Percentiles rank a stretch among this genome's conserved stretches.
phyloP scores from a whole-genome alignment of 352 stramenopile genomes.

The Phytophthora sp. region DNA sequence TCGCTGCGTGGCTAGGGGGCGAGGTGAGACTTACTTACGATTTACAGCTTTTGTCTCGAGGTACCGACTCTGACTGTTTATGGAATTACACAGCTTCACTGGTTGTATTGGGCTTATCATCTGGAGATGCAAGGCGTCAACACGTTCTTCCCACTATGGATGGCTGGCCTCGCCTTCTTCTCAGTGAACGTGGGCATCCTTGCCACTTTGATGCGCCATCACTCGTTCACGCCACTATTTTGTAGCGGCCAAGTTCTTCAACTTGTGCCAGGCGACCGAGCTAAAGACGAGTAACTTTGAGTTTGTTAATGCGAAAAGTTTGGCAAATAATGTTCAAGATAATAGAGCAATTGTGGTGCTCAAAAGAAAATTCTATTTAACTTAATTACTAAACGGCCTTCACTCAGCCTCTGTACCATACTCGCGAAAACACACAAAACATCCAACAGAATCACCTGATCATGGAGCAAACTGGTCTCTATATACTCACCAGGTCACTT shows the following conservation, averaged over 20 bases:
- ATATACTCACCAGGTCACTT: conserved; percentile 1
- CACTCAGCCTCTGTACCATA: conserved; percentile 24
- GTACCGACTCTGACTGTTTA: conserved; percentile 10
- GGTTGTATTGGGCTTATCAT: conserved; percentile 90
- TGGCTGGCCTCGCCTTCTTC: conserved; percentile 91
- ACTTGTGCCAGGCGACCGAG: conserved; percentile 29
- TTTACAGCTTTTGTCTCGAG: background rate
- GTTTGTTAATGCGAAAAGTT: too few relatives aligned
- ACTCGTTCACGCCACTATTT: conserved; percentile 73
- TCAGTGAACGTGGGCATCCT: conserved; percentile 85
- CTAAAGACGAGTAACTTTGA: conserved; percentile 32
- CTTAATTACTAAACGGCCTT: conserved; percentile 22
- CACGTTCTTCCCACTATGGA: conserved; percentile 90
- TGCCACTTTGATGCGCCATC: conserved; percentile 69
- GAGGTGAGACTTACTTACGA: conserved; percentile 50
- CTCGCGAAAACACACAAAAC: conserved; percentile 20
- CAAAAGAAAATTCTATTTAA: conserved; percentile 8
- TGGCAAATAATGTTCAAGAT: too few relatives aligned
- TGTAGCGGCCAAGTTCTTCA: conserved; percentile 45
- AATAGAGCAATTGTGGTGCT: too few relatives aligned
- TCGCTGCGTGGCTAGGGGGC: conserved; percentile 73
- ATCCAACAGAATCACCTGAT: conserved; percentile 15
- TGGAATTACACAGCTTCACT: conserved; percentile 64
- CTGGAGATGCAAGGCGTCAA: conserved; percentile 92
- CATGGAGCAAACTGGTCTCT: background rate